Evolutionary conservation across 192 early-diverging fungal species (phyloP).

Genomic region (Pilobolus umbonatus): DNA sequence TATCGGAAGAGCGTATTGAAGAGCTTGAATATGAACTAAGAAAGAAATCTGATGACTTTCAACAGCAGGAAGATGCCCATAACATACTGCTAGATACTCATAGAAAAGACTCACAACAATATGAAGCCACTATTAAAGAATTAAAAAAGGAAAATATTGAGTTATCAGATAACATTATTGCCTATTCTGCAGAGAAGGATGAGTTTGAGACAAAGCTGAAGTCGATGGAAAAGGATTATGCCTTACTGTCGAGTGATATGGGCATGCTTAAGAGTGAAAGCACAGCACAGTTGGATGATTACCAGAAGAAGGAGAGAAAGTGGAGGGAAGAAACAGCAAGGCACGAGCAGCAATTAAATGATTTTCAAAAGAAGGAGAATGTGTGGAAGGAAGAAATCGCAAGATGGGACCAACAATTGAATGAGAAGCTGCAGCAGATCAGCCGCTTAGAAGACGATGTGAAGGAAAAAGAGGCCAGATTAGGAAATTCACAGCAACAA

Average conservation of each 20-base stretch:
- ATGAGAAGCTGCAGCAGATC: neutral
- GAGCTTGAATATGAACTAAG: neutral
- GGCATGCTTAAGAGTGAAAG: neutral
- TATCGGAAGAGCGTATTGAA: constrained; percentile 10
- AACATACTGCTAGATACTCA: too few species aligned
- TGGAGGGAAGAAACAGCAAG: neutral
- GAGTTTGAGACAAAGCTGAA: constrained; percentile 1
- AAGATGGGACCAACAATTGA: neutral
- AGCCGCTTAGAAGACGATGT: neutral
- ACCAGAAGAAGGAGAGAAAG: neutral
- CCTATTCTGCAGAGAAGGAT: constrained; percentile 8
- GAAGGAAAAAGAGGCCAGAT: neutral
- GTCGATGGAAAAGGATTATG: neutral
- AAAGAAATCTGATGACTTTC: neutral
- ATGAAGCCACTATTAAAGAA: too few species aligned
- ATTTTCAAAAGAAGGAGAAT: neutral
- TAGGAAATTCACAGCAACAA: neutral
- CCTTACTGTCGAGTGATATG: neutral
- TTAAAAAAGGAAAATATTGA: too few species aligned
- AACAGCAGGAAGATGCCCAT: constrained; percentile 9
- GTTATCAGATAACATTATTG: too few species aligned
- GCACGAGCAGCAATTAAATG: neutral
- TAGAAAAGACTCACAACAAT: too few species aligned
- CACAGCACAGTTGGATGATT: neutral
- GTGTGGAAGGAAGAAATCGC: neutral